Conservation (phyloP, 164 flowering plant genomes). For the Vitis rupestris region DNA sequence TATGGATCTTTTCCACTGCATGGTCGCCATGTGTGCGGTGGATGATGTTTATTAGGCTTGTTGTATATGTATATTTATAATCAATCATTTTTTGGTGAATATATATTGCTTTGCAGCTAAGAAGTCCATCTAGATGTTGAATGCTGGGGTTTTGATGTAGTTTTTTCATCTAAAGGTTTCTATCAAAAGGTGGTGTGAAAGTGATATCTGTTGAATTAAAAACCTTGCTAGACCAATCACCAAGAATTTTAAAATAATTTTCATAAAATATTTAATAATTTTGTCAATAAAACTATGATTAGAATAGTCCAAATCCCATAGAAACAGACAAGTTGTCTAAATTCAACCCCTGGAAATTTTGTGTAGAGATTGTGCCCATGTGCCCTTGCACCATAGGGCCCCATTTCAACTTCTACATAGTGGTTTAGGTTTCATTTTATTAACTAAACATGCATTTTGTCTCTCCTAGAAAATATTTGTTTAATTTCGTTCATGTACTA, state of each 20-base stretch:
- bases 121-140: slow-evolving; percentile 10
- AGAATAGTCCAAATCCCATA: slow-evolving; percentile 36
- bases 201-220: slow-evolving; percentile 21
- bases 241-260: not conserved
- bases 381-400: slow-evolving; percentile 9
- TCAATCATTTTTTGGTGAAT: not conserved
- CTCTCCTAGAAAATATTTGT: not conserved
- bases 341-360: slow-evolving; percentile 27
- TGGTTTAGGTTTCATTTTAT: slow-evolving; percentile 15
- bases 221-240: slow-evolving; percentile 24
- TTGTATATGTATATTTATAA: not conserved
- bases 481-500: not conserved
- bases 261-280: not conserved
- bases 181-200: slow-evolving; percentile 21
- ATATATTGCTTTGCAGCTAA: slow-evolving; percentile 10
- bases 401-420: slow-evolving; percentile 6
- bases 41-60: too few relatives aligned
- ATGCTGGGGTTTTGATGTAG: slow-evolving; percentile 7
- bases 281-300: slow-evolving; percentile 17
- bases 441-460: slow-evolving; percentile 6
- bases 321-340: slow-evolving; percentile 16
- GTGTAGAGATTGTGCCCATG: slow-evolving; percentile 17
- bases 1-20: too few relatives aligned
- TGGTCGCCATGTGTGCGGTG: too few relatives aligned
- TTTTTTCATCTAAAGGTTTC: slow-evolving; percentile 15